Conservation (phyloP, 2,329 filamentous ascomycete species). For the Tolypocladium ophioglossoides region DNA sequence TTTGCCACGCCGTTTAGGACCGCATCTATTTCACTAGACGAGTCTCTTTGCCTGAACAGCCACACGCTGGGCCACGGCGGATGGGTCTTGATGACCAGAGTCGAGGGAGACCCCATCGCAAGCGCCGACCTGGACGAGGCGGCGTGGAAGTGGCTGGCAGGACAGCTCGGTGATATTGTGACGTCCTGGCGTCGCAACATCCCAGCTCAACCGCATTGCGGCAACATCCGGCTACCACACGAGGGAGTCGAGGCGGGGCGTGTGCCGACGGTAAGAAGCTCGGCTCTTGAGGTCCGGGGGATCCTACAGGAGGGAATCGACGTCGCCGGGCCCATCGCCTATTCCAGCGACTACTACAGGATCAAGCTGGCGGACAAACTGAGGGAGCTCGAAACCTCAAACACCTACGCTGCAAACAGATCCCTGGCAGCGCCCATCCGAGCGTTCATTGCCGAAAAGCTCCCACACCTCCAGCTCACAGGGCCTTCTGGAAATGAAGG, state of each 20-base stretch:
- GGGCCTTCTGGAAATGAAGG: not conserved
- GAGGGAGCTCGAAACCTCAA: constrained; percentile 1
- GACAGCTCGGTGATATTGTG: constrained; percentile 9
- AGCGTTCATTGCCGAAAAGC: not conserved
- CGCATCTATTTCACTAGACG: not conserved
- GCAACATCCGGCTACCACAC: constrained; percentile 5
- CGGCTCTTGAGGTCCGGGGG: not conserved
- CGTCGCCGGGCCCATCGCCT: constrained; percentile 5
- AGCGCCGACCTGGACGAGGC: constrained; percentile 4
- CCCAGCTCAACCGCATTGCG: constrained; percentile 6
- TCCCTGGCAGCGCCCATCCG: not conserved
- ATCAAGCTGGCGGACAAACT: constrained; percentile 5
- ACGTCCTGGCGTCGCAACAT: constrained; percentile 8
- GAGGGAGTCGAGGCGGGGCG: not conserved
- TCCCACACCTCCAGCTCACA: constrained; percentile 5
- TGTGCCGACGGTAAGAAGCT: not conserved
- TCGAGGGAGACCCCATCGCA: constrained; percentile 6
- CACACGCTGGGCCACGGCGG: constrained; percentile 3
- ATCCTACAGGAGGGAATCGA: constrained; percentile 5
- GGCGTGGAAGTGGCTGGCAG: constrained; percentile 2
- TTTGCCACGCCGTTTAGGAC: not conserved
- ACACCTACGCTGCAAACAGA: constrained; percentile 2
- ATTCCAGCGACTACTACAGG: constrained; percentile 4
- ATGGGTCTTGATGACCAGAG: constrained; percentile 11
- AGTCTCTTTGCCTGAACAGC: not conserved